Conservation (phyloP, 768 basidiomycete genomes). For the Suillus brevipes region DNA sequence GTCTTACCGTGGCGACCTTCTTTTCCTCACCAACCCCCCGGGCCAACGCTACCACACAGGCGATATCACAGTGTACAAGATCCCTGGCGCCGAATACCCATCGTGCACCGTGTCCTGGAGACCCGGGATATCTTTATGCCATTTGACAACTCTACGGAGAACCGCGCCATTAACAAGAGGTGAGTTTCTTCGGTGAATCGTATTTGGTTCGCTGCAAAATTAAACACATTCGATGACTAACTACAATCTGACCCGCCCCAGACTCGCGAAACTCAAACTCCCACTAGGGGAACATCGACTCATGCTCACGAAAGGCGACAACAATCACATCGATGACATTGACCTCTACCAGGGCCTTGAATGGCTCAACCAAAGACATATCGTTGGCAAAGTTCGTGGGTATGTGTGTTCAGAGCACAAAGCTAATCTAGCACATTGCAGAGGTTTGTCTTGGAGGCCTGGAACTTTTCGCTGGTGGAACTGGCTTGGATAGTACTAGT, state of each 20-base stretch:
- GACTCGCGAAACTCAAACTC: constrained; percentile 19
- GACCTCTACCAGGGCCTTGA: constrained; percentile 84
- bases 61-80: constrained; percentile 97
- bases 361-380: constrained; percentile 85
- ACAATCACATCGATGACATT: constrained; percentile 87
- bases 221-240: not conserved
- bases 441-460: too few relatives aligned
- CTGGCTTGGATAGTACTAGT: too few relatives aligned
- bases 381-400: constrained; percentile 95
- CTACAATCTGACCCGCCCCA: not conserved
- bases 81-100: constrained; percentile 93
- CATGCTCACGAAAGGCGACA: constrained; percentile 95
- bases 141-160: constrained; percentile 25
- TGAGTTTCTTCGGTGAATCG: constrained; percentile 13
- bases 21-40: constrained; percentile 88
- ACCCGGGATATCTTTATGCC: constrained; percentile 69
- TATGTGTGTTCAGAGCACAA: constrained; percentile 41
- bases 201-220: not conserved
- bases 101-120: constrained; percentile 94
- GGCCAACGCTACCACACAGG: constrained; percentile 78
- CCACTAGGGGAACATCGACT: constrained; percentile 53
- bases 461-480: too few relatives aligned
- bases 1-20: constrained; percentile 92
- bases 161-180: constrained; percentile 19
- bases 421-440: too few relatives aligned